These are phyloP conservation scores for Agroathelia rolfsii DNA, from an alignment of 1,284 basidiomycete species.

Conservation along the genomic window DNA sequence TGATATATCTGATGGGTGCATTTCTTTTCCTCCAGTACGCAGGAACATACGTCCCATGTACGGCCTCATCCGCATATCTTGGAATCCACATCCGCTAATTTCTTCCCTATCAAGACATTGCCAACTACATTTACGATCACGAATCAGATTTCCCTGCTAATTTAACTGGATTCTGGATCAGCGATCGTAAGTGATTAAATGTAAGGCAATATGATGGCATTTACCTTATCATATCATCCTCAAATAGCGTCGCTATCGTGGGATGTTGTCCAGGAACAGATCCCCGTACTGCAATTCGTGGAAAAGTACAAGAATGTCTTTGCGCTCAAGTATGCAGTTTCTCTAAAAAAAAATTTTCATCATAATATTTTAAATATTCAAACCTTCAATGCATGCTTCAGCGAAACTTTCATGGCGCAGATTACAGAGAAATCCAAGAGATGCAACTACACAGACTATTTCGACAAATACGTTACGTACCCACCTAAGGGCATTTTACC, in stretches of 20 bases:
- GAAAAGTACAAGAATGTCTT: constrained; percentile 62
- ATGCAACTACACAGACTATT: constrained; percentile 59
- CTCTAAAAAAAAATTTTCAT: constrained; percentile 6
- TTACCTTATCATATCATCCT: constrained; percentile 1
- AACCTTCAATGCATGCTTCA: constrained; percentile 25
- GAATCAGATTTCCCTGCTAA: constrained; percentile 40
- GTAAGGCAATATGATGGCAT: too few species aligned
- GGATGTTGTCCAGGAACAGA: constrained; percentile 53
- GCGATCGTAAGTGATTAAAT: constrained; percentile 60
- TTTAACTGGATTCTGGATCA: constrained; percentile 64
- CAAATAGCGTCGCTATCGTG: constrained; percentile 42
- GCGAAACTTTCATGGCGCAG: constrained; percentile 50
- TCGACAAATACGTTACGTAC: constrained; percentile 52
- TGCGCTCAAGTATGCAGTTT: constrained; percentile 47
- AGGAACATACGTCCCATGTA: constrained; percentile 49
- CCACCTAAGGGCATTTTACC: constrained; percentile 54
- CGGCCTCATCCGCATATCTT: constrained; percentile 45
- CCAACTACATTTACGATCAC: constrained; percentile 60
- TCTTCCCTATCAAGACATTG: constrained; percentile 41
- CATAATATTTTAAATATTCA: constrained; percentile 9
- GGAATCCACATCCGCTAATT: constrained; percentile 49
- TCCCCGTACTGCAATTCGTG: constrained; percentile 62
- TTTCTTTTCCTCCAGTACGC: constrained; percentile 40
- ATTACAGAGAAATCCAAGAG: constrained; percentile 40
- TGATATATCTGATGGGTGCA: constrained; percentile 4